A percentile compares a stretch with the other conserved stretches of the same genome.
Evolutionary conservation across 306 rosid genomes (phyloP).

Genomic region (Oxytropis ochrocephala): DNA sequence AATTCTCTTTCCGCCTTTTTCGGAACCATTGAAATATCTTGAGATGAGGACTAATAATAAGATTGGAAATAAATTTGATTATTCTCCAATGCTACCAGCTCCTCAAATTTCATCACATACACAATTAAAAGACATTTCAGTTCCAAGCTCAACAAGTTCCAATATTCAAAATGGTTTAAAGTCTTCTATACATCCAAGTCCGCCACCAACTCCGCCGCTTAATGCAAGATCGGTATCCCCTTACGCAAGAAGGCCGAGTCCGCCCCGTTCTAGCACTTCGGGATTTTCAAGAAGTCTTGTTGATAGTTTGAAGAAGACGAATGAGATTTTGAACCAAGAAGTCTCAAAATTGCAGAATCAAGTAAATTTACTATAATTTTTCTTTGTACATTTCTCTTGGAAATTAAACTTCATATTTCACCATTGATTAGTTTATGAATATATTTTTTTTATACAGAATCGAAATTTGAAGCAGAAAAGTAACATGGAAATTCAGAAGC

Average conservation of each 20-base stretch:
- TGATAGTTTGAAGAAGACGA: slow-evolving; percentile 68
- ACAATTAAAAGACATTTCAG: slow-evolving; percentile 68
- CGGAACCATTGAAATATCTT: slow-evolving; percentile 56
- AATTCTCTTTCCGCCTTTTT: slow-evolving; percentile 52
- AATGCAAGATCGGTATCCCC: slow-evolving; percentile 57
- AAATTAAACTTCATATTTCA: not conserved
- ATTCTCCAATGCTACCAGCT: slow-evolving; percentile 40
- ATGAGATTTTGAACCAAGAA: slow-evolving; percentile 60
- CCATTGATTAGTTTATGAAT: slow-evolving; percentile 6
- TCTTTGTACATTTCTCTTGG: not conserved
- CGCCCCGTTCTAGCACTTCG: slow-evolving; percentile 51
- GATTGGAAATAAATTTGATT: slow-evolving; percentile 33
- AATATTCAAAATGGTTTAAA: slow-evolving; percentile 46
- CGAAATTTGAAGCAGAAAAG: slow-evolving; percentile 52
- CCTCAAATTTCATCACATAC: slow-evolving; percentile 58
- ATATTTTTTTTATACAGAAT: slow-evolving; percentile 41
- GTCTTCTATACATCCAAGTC: slow-evolving; percentile 28
- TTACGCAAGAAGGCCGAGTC: slow-evolving; percentile 62
- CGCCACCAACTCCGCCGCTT: slow-evolving; percentile 34
- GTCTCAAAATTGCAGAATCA: slow-evolving; percentile 56
- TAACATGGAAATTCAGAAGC: slow-evolving; percentile 40
- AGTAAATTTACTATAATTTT: slow-evolving; percentile 31
- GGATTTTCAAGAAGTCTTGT: slow-evolving; percentile 75
- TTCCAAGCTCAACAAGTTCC: slow-evolving; percentile 54
- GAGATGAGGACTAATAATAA: slow-evolving; percentile 51